A percentile compares a stretch with the other conserved stretches of the same genome.
These are phyloP conservation scores for Chlorella variabilis DNA, from an alignment of 163 green algal genomes.

Conservation along the genomic window DNA sequence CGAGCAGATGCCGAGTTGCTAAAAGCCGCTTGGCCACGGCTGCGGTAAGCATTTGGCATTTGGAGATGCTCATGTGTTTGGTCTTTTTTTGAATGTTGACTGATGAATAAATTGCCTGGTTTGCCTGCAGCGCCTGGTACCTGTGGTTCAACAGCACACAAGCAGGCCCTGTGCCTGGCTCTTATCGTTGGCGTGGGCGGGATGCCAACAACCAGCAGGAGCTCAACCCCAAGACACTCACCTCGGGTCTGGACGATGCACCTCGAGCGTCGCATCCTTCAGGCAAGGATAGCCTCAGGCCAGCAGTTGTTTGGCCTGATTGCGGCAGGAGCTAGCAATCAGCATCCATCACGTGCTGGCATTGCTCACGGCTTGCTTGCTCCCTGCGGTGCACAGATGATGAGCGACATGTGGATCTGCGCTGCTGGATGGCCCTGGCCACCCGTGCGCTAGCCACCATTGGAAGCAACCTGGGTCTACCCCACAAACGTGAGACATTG, in stretches of 20 bases:
- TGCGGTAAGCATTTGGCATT: conserved; percentile 51
- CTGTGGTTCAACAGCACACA: conserved; percentile 91
- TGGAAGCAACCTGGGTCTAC: conserved; percentile 51
- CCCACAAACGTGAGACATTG: conserved; percentile 7
- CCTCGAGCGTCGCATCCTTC: conserved; percentile 91
- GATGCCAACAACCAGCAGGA: conserved; percentile 64
- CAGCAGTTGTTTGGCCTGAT: too few relatives aligned
- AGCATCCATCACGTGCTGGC: too few relatives aligned
- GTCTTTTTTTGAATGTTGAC: not conserved
- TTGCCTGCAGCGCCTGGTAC: conserved; percentile 76
- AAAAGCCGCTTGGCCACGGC: conserved; percentile 73
- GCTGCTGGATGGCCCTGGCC: conserved; percentile 92
- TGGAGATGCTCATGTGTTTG: too few relatives aligned
- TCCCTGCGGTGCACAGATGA: conserved; percentile 33
- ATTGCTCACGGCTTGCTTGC: too few relatives aligned
- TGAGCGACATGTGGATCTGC: conserved; percentile 94
- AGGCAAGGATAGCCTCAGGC: not conserved
- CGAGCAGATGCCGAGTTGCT: conserved; percentile 60
- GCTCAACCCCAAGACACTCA: conserved; percentile 95
- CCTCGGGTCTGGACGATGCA: conserved; percentile 93
- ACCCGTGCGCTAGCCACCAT: conserved; percentile 64
- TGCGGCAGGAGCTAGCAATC: too few relatives aligned
- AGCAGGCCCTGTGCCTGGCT: conserved; percentile 63
- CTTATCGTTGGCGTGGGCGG: conserved; percentile 82
- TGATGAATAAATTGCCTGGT: too few relatives aligned